Evolutionary conservation across 305 asterid genomes (phyloP).

Genomic region (Fraxinus sp.): DNA sequence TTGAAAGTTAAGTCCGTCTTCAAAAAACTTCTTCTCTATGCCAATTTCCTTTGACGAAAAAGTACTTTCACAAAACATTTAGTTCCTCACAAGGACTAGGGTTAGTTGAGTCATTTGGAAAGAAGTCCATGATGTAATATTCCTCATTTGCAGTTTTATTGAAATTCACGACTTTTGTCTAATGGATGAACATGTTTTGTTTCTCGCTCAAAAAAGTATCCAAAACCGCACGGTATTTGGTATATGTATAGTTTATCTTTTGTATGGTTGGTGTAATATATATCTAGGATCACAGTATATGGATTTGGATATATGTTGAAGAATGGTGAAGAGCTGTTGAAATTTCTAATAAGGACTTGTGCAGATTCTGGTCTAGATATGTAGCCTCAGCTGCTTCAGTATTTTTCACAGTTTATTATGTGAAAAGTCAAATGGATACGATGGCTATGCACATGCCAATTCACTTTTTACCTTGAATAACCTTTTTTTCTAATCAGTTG

Average conservation of each 20-base stretch:
- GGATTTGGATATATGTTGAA: background rate
- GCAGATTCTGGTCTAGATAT: constrained; percentile 1
- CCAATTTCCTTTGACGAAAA: background rate
- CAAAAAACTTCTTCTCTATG: background rate
- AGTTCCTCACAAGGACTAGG: background rate
- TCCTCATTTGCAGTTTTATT: background rate
- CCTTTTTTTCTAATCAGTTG: background rate
- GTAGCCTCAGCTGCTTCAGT: constrained; percentile 6
- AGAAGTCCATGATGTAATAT: background rate
- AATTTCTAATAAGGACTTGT: background rate
- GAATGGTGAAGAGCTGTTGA: background rate
- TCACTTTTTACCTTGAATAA: background rate
- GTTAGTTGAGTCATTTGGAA: background rate
- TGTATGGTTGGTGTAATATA: background rate
- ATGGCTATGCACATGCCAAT: background rate
- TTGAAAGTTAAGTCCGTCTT: background rate
- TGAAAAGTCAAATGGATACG: background rate
- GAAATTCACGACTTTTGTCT: background rate
- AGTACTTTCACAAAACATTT: background rate
- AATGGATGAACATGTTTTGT: background rate
- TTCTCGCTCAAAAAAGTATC: background rate
- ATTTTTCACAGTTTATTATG: background rate
- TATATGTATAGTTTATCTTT: background rate
- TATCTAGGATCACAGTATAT: background rate
- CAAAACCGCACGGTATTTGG: background rate